Percentiles rank a stretch among this genome's conserved stretches.
These are phyloP conservation scores for Diaporthe aspalathi DNA, from an alignment of 2,329 filamentous ascomycete species.

Conservation along the genomic window DNA sequence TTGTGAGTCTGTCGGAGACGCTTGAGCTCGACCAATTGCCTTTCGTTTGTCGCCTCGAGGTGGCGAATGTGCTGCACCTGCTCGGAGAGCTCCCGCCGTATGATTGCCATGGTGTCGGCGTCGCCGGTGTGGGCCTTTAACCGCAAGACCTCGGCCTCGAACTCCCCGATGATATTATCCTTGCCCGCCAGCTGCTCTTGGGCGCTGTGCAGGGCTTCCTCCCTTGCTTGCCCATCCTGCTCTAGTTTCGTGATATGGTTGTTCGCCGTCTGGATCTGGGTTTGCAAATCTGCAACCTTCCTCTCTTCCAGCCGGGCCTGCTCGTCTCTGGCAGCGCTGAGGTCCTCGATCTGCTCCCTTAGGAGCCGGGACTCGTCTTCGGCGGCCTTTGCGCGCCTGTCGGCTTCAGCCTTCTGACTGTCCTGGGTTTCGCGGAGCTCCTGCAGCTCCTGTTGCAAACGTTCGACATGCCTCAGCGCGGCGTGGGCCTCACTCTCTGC, in stretches of 20 bases:
- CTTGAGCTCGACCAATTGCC: constrained; percentile 83
- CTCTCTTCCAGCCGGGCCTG: constrained; percentile 72
- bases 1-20: constrained; percentile 84
- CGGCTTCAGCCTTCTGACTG: constrained; percentile 72
- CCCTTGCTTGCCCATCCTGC: constrained; percentile 67
- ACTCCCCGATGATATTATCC: constrained; percentile 75
- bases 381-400: constrained; percentile 75
- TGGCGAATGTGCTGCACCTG: constrained; percentile 92
- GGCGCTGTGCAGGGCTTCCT: constrained; percentile 66
- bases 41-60: constrained; percentile 82
- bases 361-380: constrained; percentile 79
- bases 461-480: constrained; percentile 61
- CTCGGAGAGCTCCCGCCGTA: constrained; percentile 88
- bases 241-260: constrained; percentile 68
- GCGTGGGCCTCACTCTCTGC: constrained; percentile 67
- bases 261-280: constrained; percentile 59
- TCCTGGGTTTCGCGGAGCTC: constrained; percentile 62
- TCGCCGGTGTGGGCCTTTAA: constrained; percentile 90
- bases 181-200: constrained; percentile 76
- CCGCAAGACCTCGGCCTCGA: constrained; percentile 86
- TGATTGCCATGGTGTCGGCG: constrained; percentile 83
- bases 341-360: constrained; percentile 85
- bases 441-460: constrained; percentile 62
- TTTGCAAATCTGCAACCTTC: constrained; percentile 65
- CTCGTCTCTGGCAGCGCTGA: constrained; percentile 72